Evolutionary conservation across 177 flowering plant species (phyloP), one percentile per base, ranked within the genome.

Genomic region (Vitis hybrid): DNA sequence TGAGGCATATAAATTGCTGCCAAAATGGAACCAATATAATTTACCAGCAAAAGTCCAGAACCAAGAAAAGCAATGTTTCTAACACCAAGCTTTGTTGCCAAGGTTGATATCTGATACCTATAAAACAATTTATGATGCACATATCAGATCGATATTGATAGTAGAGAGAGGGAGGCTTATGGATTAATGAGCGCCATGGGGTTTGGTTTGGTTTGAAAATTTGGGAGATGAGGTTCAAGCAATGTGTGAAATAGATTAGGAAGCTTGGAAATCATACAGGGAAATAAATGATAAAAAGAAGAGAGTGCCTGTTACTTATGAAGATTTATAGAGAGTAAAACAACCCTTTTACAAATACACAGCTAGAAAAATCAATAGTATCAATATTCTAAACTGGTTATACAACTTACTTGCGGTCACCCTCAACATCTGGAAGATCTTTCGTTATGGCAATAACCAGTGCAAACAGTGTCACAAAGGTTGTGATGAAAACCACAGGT

Each of bases 351-450:
- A 53, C 16, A 58, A 58, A 62, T 26, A 26, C 13, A 26, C 13
- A 62, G 64, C 3, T 12, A 29, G 45, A 64, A 12, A 55, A 64
- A 56, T 57, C 15, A 72, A 64, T 10, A 51, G 65, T 39, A 48
- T 22, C 39, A 53, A 59, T 68, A 33, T 68, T 71, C 11, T 19
- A 74, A 58, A 31, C 29, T 51, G 51, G 70, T 19, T n/a, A 0
- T 10, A n/a, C 16, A 74, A 79, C 98, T 91, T 87, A 95, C 99
- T 92, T 93, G 77, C 97, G 92, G 76, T 96, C 99, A 58, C 99
- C 98, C 74, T 90, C 98, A 7, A 91, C 94, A 80, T 96, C 99
- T 64, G 98, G 95, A 77, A 96, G 97, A 84, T 96, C 99, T 78
- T 96, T 96, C 20, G 99, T 96, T 70, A 96, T 88, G 64, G 99